A percentile compares a stretch with the other conserved stretches of the same genome.
Evolutionary conservation across 305 asterid species (phyloP).

Genomic region (Fraxinus platypoda): DNA sequence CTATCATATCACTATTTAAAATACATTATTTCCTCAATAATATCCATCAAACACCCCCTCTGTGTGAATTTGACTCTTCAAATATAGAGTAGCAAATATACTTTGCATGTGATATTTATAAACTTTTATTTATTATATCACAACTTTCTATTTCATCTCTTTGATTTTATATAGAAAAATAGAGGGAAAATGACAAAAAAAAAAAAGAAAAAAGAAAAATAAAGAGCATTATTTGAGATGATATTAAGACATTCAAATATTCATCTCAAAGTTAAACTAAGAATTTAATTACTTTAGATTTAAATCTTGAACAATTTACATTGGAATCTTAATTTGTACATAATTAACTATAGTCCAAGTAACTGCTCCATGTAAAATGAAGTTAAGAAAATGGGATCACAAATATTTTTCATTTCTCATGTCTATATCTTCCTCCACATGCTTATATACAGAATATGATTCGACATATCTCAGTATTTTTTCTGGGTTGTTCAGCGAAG

Average conservation of each 20-base stretch:
- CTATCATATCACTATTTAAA: too few relatives aligned
- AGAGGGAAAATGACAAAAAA: neutral
- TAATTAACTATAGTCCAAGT: too few relatives aligned
- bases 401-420: neutral
- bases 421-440: neutral
- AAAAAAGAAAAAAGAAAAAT: too few relatives aligned
- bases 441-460: neutral
- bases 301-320: neutral
- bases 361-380: neutral
- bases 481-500: conserved; percentile 24
- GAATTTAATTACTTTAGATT: neutral
- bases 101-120: neutral
- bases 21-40: too few relatives aligned
- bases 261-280: neutral
- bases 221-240: neutral
- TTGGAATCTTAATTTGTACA: neutral
- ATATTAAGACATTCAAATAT: neutral
- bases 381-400: neutral
- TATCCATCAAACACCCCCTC: too few relatives aligned
- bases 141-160: neutral
- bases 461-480: neutral
- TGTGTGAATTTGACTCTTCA: neutral
- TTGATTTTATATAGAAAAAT: too few relatives aligned
- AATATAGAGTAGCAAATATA: neutral
- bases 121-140: neutral